Conservation (phyloP, 2,329 filamentous ascomycete species). For the Nannizziopsis barbatae region DNA sequence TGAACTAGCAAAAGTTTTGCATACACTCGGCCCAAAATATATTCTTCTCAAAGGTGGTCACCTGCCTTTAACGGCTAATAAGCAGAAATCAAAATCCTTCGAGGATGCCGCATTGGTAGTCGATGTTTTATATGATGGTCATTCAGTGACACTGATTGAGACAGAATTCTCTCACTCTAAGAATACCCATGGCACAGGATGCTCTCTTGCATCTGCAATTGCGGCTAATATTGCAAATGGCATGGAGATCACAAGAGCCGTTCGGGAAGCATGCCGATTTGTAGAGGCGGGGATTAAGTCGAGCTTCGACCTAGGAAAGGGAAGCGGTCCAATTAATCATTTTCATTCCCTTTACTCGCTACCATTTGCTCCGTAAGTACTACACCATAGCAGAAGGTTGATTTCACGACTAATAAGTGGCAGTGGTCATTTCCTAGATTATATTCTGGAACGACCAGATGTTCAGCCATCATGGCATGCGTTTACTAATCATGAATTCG, state of each 20-base stretch:
- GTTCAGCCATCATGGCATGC: slow-evolving; percentile 62
- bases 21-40: slow-evolving; percentile 60
- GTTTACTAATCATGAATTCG: slow-evolving; percentile 75
- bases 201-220: slow-evolving; percentile 71
- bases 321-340: slow-evolving; percentile 56
- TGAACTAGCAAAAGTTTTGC: slow-evolving; percentile 53
- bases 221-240: slow-evolving; percentile 50
- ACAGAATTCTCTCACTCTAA: slow-evolving; percentile 59
- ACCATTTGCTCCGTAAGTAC: slow-evolving; percentile 46
- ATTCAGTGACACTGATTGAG: slow-evolving; percentile 51
- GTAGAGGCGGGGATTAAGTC: slow-evolving; percentile 52
- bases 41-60: slow-evolving; percentile 89
- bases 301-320: slow-evolving; percentile 45
- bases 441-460: slow-evolving; percentile 62
- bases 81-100: slow-evolving; percentile 46
- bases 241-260: slow-evolving; percentile 39
- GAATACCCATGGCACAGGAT: slow-evolving; percentile 91
- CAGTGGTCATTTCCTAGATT: slow-evolving; percentile 71
- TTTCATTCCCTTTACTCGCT: slow-evolving; percentile 52
- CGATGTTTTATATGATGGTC: slow-evolving; percentile 61
- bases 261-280: slow-evolving; percentile 47
- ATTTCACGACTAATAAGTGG: slow-evolving; percentile 1
- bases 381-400: background rate
- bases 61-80: slow-evolving; percentile 58
- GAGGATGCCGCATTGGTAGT: slow-evolving; percentile 57